Conservation (phyloP, 192 early-diverging fungal genomes). For the Geranomyces michiganensis region DNA sequence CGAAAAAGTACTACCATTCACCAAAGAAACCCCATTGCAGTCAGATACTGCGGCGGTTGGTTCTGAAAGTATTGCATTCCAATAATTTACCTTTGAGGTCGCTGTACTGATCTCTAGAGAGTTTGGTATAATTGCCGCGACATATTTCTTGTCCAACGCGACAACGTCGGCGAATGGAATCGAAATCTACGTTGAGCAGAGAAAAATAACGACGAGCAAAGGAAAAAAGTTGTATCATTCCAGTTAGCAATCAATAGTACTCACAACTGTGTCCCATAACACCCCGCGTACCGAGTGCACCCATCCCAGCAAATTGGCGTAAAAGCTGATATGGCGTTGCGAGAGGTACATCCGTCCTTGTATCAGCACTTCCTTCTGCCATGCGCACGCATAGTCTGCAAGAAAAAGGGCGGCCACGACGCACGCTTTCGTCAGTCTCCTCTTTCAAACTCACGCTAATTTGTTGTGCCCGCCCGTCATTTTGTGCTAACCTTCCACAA, state of each 20-base stretch:
- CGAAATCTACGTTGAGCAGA: not conserved
- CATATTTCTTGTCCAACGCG: conserved; percentile 44
- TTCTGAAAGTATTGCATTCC: not conserved
- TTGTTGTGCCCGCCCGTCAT: not conserved
- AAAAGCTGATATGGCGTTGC: conserved; percentile 40
- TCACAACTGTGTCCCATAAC: too few relatives aligned
- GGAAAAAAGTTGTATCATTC: not conserved
- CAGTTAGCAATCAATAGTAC: not conserved
- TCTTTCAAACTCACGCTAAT: too few relatives aligned
- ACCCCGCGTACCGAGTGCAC: conserved; percentile 35
- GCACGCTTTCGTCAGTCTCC: not conserved
- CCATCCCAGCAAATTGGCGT: conserved; percentile 54
- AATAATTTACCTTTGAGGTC: conserved; percentile 1
- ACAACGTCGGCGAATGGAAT: conserved; percentile 43
- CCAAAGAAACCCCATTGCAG: too few relatives aligned
- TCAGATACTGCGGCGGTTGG: not conserved
- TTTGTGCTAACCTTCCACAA: conserved; percentile 39
- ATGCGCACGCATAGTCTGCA: conserved; percentile 53
- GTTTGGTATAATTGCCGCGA: conserved; percentile 53
- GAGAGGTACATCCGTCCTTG: conserved; percentile 56
- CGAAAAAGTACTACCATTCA: conserved; percentile 45
- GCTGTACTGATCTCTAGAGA: conserved; percentile 46
- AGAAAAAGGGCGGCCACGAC: conserved; percentile 3
- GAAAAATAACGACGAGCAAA: not conserved
- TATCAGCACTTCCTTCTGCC: conserved; percentile 53